Evolutionary conservation across 2,329 filamentous ascomycete species (phyloP), one percentile per base, ranked within the genome.

Genomic region (Thelonectria blattea): DNA sequence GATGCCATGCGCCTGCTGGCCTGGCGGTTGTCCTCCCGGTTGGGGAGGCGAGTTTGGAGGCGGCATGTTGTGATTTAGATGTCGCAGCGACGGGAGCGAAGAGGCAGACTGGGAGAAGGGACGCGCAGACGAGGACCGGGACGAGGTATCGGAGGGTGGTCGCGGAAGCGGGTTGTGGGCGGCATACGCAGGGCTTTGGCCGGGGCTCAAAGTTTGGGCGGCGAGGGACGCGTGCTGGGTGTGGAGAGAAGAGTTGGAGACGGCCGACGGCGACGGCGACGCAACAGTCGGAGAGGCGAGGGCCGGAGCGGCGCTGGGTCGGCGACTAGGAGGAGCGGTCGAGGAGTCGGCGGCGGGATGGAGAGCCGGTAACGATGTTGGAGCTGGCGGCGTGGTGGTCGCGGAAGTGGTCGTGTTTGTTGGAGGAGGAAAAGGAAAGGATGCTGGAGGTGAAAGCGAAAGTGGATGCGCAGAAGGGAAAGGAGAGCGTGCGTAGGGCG

Each of bases 51-150:
- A 82, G 47, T 72, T 75, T 42, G 71, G 78, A 39, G 80, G 81
- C 55, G 80, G 79, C 80, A 83, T 83, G 42, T 73, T 72, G 66
- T 78, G 79, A 70, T 74, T 76, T 55, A 72, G 59, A 59, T 73
- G 65, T 63, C 70, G 71, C 10, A 73, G 72, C 20, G 79, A 74
- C 20, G 77, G 72, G 56, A 81, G 73, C 43, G 80, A 80, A 9
- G 81, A 79, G n/a, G 79, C 67, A 71, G 77, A 80, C 56, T 76
- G 79, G 58, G 79, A 76, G 62, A 79, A 79, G 55, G 76, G 73
- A 71, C 78, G 78, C 53, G 72, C 71, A 41, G 74, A 65, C 49
- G 75, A 70, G n/a, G 75, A 62, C 62, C 78, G 78, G 65, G 76
- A 81, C 49, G 74, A 71, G n/a, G 79, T 75, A 65, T 82, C 80